Evolutionary conservation across 805 yeast genomes (phyloP).

Genomic region (Candida namnaoensis): DNA sequence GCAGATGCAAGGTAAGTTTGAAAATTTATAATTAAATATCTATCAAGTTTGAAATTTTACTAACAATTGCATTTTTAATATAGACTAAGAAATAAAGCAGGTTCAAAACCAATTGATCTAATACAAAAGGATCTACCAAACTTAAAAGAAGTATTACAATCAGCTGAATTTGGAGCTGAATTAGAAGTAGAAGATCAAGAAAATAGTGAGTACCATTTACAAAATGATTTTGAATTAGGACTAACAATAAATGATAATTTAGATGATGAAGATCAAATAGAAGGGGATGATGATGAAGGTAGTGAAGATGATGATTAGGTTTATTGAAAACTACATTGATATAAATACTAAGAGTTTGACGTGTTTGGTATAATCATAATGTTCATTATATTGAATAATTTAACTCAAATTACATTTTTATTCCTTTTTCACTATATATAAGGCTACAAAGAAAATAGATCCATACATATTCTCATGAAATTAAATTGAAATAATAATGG

Average conservation of each 20-base stretch:
- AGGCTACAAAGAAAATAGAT: no score
- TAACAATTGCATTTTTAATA: background rate
- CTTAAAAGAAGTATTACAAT: constrained; percentile 56
- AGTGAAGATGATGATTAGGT: constrained; percentile 17
- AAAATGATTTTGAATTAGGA: constrained; percentile 3
- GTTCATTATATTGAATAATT: no score
- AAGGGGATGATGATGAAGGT: constrained; percentile 26
- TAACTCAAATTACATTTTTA: no score
- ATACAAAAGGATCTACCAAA: constrained; percentile 44
- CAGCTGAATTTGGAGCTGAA: constrained; percentile 72
- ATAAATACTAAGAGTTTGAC: no score
- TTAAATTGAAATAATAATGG: no score
- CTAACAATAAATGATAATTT: constrained; percentile 11
- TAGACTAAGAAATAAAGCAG: constrained; percentile 43
- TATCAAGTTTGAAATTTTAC: constrained; percentile 20
- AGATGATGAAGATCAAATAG: constrained; percentile 19
- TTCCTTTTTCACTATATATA: no score
- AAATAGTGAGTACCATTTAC: constrained; percentile 19
- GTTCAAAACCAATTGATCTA: constrained; percentile 70
- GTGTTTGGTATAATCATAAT: no score
- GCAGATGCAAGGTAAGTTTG: constrained; percentile 50
- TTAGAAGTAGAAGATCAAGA: constrained; percentile 23
- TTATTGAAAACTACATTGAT: no score
- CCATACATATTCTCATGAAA: no score
- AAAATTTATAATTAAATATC: background rate